Evolutionary conservation across 2,329 filamentous ascomycete genomes (phyloP), one percentile per base, ranked within the genome.

Genomic region (Cercospora zeae-maydis): DNA sequence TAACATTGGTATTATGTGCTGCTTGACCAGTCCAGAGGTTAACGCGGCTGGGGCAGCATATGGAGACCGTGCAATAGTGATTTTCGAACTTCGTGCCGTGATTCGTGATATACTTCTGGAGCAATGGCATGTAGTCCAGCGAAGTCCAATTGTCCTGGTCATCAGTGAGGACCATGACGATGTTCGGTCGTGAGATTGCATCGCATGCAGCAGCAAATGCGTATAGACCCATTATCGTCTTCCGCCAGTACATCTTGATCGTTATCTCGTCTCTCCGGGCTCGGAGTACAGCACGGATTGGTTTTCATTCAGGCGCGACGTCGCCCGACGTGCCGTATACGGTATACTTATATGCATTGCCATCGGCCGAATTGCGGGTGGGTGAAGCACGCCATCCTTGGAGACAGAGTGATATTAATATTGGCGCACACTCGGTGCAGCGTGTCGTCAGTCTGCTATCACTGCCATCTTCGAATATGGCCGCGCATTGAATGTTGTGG

Each of bases 1-100:
- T 90, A 1, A 90, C 85, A 67, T 90, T 90, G 0, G 86, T 89
- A 66, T 89, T 89, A 68, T 90, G 88, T 0, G 87, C 85, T 8
- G 84, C 81, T 68, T 82, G 83, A 0, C 88, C 88, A 0, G 87
- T 89, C 81, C 82, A 85, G 1, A 90, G 73, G 10, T 83, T 84
- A 1, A 88, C 87, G 1, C 88, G 79, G 0, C 86, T 86, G 0
- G 88, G 88, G 66, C 88, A 90, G 72, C 88, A 90, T 0, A 89
- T 74, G 0, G 87, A 80, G 0, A 86, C 84, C 0, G 87, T 90
- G 67, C 85, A 87, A 62, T 85, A 90, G 68, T 90, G 88, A 36
- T 83, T 83, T 55, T 78, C 76, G 63, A 83, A 90, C 1, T 79
- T 80, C 0, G 84, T 87, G 16, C 68, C 66, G 53, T 67, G 53